Percentiles rank a stretch among this genome's conserved stretches.
These are phyloP conservation scores for Quercus glauca DNA, from an alignment of 306 rosid genomes.

Conservation along the genomic window DNA sequence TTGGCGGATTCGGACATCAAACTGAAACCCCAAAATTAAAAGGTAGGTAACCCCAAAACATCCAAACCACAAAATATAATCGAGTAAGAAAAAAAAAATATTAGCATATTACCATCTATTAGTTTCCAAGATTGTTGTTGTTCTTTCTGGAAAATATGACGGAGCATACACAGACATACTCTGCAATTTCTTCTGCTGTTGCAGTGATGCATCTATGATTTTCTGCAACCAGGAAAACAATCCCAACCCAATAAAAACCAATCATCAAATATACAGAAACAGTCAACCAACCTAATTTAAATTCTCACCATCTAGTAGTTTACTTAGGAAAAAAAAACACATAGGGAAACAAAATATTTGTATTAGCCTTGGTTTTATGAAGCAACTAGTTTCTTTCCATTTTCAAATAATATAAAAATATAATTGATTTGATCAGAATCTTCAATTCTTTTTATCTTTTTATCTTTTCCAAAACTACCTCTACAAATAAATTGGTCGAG, in stretches of 20 bases:
- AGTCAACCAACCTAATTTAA: neutral
- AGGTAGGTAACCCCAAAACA: neutral
- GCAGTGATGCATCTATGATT: conserved; percentile 57
- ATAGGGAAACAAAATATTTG: neutral
- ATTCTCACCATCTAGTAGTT: neutral
- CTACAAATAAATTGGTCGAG: neutral
- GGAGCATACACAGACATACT: conserved; percentile 60
- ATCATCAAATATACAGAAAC: neutral
- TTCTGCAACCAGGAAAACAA: conserved; percentile 45
- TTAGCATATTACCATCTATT: conserved; percentile 45
- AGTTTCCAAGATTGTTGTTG: conserved; percentile 35
- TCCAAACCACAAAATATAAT: neutral
- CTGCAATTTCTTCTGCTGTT: conserved; percentile 83
- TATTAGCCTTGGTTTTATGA: neutral
- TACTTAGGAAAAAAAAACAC: neutral
- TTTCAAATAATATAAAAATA: neutral
- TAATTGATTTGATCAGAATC: neutral
- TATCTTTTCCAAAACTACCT: neutral
- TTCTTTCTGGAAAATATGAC: conserved; percentile 41
- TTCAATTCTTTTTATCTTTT: neutral
- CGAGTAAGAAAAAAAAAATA: neutral
- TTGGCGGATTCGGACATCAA: conserved; percentile 51
- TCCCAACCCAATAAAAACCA: conserved; percentile 11
- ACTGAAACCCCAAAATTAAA: conserved; percentile 37
- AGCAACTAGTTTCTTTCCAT: neutral